A percentile compares a stretch with the other conserved stretches of the same genome.
Conservation (phyloP, 768 basidiomycete genomes). For the Rhodotorula kratochvilovae region DNA sequence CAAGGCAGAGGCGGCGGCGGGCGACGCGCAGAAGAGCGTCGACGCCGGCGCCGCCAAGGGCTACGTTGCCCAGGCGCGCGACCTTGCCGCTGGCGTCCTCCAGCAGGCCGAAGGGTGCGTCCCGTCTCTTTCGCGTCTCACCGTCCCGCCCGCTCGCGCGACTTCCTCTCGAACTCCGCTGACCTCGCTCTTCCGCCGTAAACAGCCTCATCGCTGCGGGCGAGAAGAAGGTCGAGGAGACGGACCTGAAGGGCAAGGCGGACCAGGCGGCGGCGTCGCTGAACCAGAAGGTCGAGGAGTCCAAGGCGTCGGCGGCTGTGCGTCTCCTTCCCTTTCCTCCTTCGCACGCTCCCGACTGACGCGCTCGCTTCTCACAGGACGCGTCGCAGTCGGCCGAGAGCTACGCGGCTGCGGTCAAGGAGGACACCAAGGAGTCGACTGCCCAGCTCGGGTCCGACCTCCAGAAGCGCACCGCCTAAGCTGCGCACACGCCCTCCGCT, state of each 20-base stretch:
- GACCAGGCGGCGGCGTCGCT: conserved; percentile 3
- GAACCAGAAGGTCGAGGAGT: conserved; percentile 7
- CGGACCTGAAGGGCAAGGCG: conserved; percentile 26
- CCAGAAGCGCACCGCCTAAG: not conserved
- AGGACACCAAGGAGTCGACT: not conserved
- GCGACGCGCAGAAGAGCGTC: conserved; percentile 24
- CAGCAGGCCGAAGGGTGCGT: conserved; percentile 15
- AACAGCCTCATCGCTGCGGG: conserved; percentile 7
- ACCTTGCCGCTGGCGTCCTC: conserved; percentile 13
- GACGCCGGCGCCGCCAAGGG: conserved; percentile 19
- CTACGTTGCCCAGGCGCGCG: conserved; percentile 32
- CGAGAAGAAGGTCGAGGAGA: conserved; percentile 34
- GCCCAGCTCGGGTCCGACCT: not conserved
- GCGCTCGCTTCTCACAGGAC: not conserved
- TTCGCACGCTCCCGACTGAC: too few species aligned
- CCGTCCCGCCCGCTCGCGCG: too few species aligned
- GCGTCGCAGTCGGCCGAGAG: conserved; percentile 3
- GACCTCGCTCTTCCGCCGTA: too few species aligned
- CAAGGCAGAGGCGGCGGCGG: conserved; percentile 30
- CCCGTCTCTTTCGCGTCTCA: too few species aligned
- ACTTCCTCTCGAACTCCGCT: too few species aligned
- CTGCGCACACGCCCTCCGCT: not conserved
- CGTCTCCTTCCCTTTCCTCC: not conserved
- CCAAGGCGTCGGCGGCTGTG: not conserved
- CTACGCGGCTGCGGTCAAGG: conserved; percentile 18